These are phyloP conservation scores for Cryptococcus sp. DNA, from an alignment of 1,284 basidiomycete genomes.

Conservation along the genomic window DNA sequence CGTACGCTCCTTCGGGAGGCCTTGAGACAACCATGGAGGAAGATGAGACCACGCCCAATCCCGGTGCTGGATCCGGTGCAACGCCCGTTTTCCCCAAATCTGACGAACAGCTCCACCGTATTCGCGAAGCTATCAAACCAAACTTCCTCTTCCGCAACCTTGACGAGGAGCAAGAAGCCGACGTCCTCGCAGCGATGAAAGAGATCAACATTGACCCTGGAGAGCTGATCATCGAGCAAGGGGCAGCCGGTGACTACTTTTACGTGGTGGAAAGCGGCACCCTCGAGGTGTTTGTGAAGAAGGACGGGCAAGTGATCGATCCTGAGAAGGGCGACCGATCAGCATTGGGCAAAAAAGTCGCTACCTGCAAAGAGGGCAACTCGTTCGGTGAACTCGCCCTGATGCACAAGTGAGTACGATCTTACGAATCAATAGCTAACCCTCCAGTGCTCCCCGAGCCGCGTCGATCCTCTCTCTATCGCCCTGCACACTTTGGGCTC, in stretches of 20 bases:
- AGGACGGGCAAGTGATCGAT: constrained; percentile 52
- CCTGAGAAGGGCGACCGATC: constrained; percentile 62
- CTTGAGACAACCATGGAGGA: constrained; percentile 42
- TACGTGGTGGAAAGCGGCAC: constrained; percentile 93
- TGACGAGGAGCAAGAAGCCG: constrained; percentile 91
- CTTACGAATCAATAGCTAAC: not conserved
- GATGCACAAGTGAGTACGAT: constrained; percentile 76
- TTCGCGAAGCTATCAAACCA: constrained; percentile 79
- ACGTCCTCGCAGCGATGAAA: constrained; percentile 93
- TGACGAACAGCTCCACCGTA: constrained; percentile 79
- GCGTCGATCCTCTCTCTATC: constrained; percentile 88
- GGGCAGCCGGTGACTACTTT: constrained; percentile 95
- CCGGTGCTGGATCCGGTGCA: constrained; percentile 13
- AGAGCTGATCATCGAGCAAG: constrained; percentile 91
- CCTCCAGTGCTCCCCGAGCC: constrained; percentile 73
- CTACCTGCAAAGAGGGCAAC: constrained; percentile 78
- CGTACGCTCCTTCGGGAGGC: constrained; percentile 28
- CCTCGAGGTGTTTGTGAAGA: constrained; percentile 81
- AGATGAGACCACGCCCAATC: constrained; percentile 47
- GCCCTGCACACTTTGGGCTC: constrained; percentile 84
- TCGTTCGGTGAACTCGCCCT: constrained; percentile 96
- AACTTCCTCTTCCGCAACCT: constrained; percentile 96
- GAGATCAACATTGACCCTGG: constrained; percentile 73
- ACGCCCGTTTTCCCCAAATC: constrained; percentile 77
- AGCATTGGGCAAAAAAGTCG: constrained; percentile 70